These are phyloP conservation scores for Pyrenophora graminea DNA, from an alignment of 2,329 filamentous ascomycete genomes.

Conservation along the genomic window DNA sequence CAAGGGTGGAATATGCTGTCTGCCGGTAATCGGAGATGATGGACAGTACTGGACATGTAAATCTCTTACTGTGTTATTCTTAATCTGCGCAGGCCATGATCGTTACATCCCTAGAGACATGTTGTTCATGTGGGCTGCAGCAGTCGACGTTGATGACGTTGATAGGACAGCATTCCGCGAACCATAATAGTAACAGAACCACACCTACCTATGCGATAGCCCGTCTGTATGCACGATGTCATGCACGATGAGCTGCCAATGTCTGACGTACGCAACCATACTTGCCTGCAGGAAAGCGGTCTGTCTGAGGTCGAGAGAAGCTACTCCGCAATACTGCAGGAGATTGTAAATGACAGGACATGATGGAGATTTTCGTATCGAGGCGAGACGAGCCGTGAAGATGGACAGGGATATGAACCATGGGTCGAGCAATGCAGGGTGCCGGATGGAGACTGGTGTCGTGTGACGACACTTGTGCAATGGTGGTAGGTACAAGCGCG, in stretches of 20 bases:
- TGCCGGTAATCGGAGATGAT: too few relatives aligned
- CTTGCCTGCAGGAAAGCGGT: not conserved
- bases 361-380: not conserved
- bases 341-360: not conserved
- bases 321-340: not conserved
- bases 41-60: too few relatives aligned
- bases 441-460: not conserved
- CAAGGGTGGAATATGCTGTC: too few relatives aligned
- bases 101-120: too few relatives aligned
- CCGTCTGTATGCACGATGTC: not conserved
- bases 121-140: too few relatives aligned
- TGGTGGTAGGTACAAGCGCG: not conserved
- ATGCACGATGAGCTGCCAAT: not conserved
- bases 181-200: not conserved
- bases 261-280: not conserved
- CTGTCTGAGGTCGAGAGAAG: too few relatives aligned
- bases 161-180: too few relatives aligned
- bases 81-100: too few relatives aligned
- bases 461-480: not conserved
- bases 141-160: too few relatives aligned
- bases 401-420: not conserved
- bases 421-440: conserved; percentile 17
- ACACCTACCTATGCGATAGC: not conserved
- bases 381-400: not conserved
- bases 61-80: too few relatives aligned